A percentile compares a stretch with the other conserved stretches of the same genome.
phyloP scores from a whole-genome alignment of 1,284 basidiomycete genomes.

The Melampsora abietis-canadensis region DNA sequence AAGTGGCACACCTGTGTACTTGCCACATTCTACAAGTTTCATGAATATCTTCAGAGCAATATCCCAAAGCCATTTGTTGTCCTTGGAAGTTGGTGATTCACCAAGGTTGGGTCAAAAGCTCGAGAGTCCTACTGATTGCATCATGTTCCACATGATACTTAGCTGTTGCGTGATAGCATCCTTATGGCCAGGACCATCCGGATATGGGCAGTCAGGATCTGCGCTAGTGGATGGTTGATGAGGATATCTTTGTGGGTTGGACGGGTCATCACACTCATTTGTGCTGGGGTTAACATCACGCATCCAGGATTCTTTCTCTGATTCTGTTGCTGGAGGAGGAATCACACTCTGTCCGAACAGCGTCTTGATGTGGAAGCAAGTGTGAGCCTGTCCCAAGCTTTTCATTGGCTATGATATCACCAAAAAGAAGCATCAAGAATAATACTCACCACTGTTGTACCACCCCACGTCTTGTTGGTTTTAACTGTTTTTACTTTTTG shows the following conservation, averaged over 20 bases:
- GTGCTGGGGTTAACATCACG: neutral
- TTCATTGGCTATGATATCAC: too few relatives aligned
- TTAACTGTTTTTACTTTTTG: too few relatives aligned
- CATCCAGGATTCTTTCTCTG: constrained; percentile 6
- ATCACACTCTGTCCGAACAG: constrained; percentile 7
- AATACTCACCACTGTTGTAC: too few relatives aligned
- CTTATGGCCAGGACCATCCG: constrained; percentile 14
- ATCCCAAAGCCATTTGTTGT: constrained; percentile 13
- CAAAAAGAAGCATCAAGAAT: too few relatives aligned
- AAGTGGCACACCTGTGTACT: neutral
- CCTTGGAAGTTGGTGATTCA: neutral
- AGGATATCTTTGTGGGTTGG: too few relatives aligned
- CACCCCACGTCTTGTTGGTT: too few relatives aligned
- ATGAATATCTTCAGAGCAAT: constrained; percentile 5
- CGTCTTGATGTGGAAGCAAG: constrained; percentile 7
- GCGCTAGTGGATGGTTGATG: too few relatives aligned
- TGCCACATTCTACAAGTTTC: neutral
- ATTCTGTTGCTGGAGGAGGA: constrained; percentile 24
- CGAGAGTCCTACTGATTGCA: constrained; percentile 1
- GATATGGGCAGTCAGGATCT: constrained; percentile 21
- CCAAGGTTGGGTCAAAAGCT: constrained; percentile 18
- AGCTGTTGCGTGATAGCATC: constrained; percentile 12
- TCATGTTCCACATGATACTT: constrained; percentile 23
- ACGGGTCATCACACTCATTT: too few relatives aligned
- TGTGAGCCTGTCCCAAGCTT: neutral